Conservation (phyloP, 169 alveolate species). For the Perkinsus marinus region DNA sequence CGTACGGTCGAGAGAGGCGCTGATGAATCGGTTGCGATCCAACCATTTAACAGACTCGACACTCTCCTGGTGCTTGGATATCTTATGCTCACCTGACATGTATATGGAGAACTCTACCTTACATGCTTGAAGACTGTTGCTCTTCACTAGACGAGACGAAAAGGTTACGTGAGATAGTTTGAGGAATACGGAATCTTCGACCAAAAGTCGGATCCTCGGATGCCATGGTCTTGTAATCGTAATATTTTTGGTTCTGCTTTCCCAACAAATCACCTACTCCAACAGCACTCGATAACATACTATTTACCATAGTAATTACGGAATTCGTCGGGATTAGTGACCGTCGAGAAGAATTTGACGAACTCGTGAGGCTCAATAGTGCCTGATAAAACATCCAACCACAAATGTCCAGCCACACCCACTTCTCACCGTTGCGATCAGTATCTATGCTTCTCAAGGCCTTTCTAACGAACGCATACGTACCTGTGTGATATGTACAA, state of each 20-base stretch:
- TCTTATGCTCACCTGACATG: neutral
- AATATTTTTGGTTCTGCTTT: neutral
- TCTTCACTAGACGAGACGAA: no score
- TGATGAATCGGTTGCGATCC: neutral
- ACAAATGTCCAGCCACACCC: neutral
- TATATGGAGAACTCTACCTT: no score
- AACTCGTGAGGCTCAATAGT: neutral
- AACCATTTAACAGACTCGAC: neutral
- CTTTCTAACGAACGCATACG: neutral
- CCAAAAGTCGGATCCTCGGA: neutral
- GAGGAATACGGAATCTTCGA: neutral
- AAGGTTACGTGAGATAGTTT: neutral
- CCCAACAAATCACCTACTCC: neutral
- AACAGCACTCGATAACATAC: neutral
- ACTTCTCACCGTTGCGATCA: neutral
- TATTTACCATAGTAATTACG: neutral
- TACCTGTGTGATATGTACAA: neutral
- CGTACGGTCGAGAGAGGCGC: neutral
- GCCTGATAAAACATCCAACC: neutral
- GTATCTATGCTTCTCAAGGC: neutral
- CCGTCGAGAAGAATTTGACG: neutral
- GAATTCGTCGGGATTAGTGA: neutral
- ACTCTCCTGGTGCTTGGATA: neutral
- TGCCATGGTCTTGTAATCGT: neutral
- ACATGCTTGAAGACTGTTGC: neutral